These are phyloP conservation scores for Juglanconis oblonga DNA, from an alignment of 2,329 filamentous ascomycete species.

Conservation along the genomic window DNA sequence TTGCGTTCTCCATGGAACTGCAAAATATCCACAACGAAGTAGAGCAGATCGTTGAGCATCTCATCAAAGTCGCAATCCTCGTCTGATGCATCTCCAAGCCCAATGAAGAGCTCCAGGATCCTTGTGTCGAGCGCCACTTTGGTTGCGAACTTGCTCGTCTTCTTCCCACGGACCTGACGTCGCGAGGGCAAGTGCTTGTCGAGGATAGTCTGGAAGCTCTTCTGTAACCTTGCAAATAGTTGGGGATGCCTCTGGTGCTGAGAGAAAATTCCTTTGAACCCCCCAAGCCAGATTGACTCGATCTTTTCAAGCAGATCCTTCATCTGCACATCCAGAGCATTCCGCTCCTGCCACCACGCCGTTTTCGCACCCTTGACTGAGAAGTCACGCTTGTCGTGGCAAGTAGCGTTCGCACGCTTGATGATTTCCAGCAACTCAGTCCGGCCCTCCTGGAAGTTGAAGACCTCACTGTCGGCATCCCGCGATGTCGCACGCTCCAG, in stretches of 20 bases:
- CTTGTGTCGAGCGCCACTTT: constrained; percentile 52
- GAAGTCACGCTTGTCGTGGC: constrained; percentile 70
- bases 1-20: constrained; percentile 96
- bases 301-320: constrained; percentile 78
- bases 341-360: constrained; percentile 87
- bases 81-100: constrained; percentile 70
- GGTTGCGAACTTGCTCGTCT: constrained; percentile 37
- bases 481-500: constrained; percentile 78
- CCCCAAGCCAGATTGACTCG: constrained; percentile 91
- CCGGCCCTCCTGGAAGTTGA: constrained; percentile 78
- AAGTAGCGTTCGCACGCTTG: constrained; percentile 74
- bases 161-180: constrained; percentile 57
- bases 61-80: constrained; percentile 78
- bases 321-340: constrained; percentile 74
- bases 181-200: constrained; percentile 85
- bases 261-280: constrained; percentile 92
- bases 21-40: constrained; percentile 93
- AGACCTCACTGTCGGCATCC: constrained; percentile 73
- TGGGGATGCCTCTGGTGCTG: constrained; percentile 62
- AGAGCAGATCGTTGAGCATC: constrained; percentile 84
- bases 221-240: constrained; percentile 71
- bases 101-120: constrained; percentile 85
- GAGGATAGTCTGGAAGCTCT: constrained; percentile 73
- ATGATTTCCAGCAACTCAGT: constrained; percentile 82
- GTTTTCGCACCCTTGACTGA: constrained; percentile 71